Evolutionary conservation across 2,329 filamentous ascomycete genomes (phyloP).

Genomic region (Ampelomyces quisqualis): DNA sequence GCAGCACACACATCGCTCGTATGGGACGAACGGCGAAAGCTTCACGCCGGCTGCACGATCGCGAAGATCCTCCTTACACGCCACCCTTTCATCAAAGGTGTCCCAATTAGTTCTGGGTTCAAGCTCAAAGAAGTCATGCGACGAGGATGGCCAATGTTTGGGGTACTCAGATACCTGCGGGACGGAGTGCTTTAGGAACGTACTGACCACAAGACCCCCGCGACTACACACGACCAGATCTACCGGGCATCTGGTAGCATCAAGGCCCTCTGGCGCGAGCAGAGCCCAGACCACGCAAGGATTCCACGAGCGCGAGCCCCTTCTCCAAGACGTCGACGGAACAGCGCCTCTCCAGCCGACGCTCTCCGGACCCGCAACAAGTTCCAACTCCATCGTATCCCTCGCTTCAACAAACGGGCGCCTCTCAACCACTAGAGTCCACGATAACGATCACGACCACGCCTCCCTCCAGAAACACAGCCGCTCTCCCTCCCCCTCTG

Average conservation of each 20-base stretch:
- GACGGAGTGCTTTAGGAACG: conserved; percentile 59
- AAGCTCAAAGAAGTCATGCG: conserved; percentile 51
- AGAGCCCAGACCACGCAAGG: conserved; percentile 27
- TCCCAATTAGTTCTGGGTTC: conserved; percentile 52
- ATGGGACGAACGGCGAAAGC: conserved; percentile 21
- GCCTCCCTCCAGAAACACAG: conserved; percentile 16
- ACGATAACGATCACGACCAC: conserved; percentile 5
- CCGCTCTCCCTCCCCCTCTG: conserved; percentile 15
- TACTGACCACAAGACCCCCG: conserved; percentile 42
- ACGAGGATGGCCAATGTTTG: conserved; percentile 61
- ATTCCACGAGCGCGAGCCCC: conserved; percentile 31
- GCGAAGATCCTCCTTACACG: conserved; percentile 45
- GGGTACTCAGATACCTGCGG: conserved; percentile 64
- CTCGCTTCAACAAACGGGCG: conserved; percentile 16
- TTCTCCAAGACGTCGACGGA: conserved; percentile 35
- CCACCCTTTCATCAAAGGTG: conserved; percentile 47
- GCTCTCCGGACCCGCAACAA: conserved; percentile 27
- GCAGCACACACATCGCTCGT: conserved; percentile 15
- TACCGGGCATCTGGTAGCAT: conserved; percentile 14
- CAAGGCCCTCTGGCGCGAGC: conserved; percentile 20
- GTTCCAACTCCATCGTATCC: conserved; percentile 24
- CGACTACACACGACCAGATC: conserved; percentile 26
- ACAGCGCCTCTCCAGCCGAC: conserved; percentile 20
- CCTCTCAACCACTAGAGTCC: conserved; percentile 1
- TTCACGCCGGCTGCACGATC: conserved; percentile 7